Evolutionary conservation across 306 rosid genomes (phyloP).

Genomic region (Adenanthera pavonina): DNA sequence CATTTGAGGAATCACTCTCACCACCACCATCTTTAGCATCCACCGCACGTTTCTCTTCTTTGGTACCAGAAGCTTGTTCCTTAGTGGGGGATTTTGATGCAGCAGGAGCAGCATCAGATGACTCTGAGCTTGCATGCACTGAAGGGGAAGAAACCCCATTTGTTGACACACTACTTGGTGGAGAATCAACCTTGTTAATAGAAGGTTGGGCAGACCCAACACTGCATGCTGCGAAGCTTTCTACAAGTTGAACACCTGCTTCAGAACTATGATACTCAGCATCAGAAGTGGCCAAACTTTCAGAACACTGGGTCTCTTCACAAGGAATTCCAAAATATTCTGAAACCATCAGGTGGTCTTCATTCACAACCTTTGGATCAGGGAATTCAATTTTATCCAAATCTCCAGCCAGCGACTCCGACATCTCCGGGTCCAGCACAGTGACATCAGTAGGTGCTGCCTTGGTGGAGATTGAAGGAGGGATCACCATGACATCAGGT

Average conservation of each 20-base stretch:
- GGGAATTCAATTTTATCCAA: background rate
- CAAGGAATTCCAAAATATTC: slow-evolving; percentile 8
- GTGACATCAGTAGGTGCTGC: background rate
- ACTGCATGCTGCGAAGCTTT: slow-evolving; percentile 1
- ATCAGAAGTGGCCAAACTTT: background rate
- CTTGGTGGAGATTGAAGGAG: background rate
- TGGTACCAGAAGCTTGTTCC: background rate
- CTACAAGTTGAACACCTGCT: slow-evolving; percentile 10
- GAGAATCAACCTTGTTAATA: background rate
- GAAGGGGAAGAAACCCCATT: slow-evolving; percentile 17
- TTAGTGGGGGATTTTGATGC: background rate
- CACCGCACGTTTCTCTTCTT: background rate
- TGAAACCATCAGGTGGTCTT: slow-evolving; percentile 12
- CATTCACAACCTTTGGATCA: background rate
- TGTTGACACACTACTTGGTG: slow-evolving; percentile 3
- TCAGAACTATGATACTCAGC: slow-evolving; percentile 8
- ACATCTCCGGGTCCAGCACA: background rate
- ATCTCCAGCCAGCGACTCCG: background rate
- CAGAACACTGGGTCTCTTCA: slow-evolving; percentile 3
- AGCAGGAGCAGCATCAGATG: background rate
- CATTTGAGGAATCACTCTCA: slow-evolving; percentile 3
- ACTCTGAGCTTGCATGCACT: slow-evolving; percentile 2
- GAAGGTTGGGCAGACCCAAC: slow-evolving; percentile 4
- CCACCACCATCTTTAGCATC: background rate
- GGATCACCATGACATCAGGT: slow-evolving; percentile 12